Evolutionary conservation across 2,329 filamentous ascomycete species (phyloP).

Genomic region (Ceratocystis colombiana): DNA sequence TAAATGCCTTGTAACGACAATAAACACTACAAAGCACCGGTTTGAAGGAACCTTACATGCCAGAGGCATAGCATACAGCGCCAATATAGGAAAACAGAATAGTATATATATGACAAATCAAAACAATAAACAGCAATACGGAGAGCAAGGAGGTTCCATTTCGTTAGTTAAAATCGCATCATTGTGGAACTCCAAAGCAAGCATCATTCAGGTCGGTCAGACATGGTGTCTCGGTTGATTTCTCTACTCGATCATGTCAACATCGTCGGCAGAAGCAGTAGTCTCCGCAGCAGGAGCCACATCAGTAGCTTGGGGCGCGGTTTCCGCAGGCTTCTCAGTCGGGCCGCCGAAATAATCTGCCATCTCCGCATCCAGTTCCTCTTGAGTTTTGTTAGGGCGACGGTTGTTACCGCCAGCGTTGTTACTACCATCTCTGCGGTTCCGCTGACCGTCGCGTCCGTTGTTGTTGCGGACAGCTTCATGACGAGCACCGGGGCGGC

Average conservation of each 20-base stretch:
- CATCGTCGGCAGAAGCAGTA: slow-evolving; percentile 41
- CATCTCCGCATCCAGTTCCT: slow-evolving; percentile 95
- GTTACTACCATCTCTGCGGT: slow-evolving; percentile 27
- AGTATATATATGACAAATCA: neutral
- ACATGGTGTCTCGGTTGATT: neutral
- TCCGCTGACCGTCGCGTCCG: slow-evolving; percentile 33
- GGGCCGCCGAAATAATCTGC: slow-evolving; percentile 69
- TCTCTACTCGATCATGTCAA: slow-evolving; percentile 59
- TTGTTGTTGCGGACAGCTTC: slow-evolving; percentile 33
- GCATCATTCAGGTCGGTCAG: neutral
- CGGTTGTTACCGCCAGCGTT: slow-evolving; percentile 38
- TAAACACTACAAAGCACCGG: neutral
- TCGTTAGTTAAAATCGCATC: neutral
- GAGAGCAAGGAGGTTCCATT: neutral
- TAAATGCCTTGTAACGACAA: neutral
- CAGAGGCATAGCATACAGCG: too few species aligned
- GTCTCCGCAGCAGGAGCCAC: neutral
- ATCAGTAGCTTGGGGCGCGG: slow-evolving; percentile 24
- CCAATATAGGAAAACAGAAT: neutral
- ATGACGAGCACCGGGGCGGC: slow-evolving; percentile 42
- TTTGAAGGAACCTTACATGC: too few species aligned
- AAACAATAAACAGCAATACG: neutral
- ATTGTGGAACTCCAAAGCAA: neutral
- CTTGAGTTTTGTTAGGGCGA: slow-evolving; percentile 72
- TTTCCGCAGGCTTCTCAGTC: slow-evolving; percentile 25